phyloP scores from a whole-genome alignment of 2,329 filamentous ascomycete species.

The Emergomyces pasteurianus region DNA sequence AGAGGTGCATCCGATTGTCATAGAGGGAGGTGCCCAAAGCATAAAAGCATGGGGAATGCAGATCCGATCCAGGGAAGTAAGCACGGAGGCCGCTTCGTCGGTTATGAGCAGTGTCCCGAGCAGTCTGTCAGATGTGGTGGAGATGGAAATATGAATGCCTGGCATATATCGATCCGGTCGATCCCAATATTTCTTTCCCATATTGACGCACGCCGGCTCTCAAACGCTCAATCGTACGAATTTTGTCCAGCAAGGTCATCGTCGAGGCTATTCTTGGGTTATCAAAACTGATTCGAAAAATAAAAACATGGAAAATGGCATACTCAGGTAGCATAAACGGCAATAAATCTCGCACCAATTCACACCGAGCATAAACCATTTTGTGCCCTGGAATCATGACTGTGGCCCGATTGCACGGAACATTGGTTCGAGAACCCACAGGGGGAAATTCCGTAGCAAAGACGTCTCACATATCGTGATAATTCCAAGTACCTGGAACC shows the following conservation, averaged over 20 bases:
- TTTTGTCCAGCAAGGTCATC: background rate
- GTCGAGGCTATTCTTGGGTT: background rate
- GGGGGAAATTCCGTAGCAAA: background rate
- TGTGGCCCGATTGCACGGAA: background rate
- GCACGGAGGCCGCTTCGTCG: conserved; percentile 23
- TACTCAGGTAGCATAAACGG: background rate
- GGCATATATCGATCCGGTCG: background rate
- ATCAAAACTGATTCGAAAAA: background rate
- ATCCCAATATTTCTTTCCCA: background rate
- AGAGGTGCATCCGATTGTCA: conserved; percentile 59
- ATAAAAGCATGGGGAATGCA: conserved; percentile 52
- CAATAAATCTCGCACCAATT: background rate
- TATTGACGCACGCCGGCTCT: background rate
- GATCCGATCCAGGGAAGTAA: conserved; percentile 21
- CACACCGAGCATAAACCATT: background rate
- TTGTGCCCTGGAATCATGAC: background rate
- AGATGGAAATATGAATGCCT: conserved; percentile 23
- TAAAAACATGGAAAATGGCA: background rate
- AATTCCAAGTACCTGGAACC: background rate
- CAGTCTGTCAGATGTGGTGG: conserved; percentile 27
- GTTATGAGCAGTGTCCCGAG: conserved; percentile 30
- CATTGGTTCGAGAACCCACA: background rate
- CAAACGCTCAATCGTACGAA: background rate
- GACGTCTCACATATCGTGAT: background rate
- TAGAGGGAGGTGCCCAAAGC: conserved; percentile 65